A percentile compares a stretch with the other conserved stretches of the same genome.
phyloP scores from a whole-genome alignment of 2,329 filamentous ascomycete species.

The Podosphaera xanthii region DNA sequence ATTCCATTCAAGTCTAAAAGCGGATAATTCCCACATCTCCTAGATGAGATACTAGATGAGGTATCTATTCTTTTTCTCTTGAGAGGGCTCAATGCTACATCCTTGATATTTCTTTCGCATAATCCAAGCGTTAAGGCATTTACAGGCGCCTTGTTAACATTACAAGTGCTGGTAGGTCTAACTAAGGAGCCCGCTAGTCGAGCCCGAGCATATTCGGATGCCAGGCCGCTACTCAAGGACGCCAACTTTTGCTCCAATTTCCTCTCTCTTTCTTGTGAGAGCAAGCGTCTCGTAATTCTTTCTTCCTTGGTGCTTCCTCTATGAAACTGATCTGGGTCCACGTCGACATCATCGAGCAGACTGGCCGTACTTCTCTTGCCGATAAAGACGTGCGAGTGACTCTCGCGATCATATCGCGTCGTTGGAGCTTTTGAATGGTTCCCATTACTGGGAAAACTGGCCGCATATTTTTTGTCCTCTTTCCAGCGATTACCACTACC shows the following conservation, averaged over 20 bases:
- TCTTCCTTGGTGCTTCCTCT: slow-evolving; percentile 38
- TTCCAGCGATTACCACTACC: slow-evolving; percentile 11
- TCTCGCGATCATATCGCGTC: slow-evolving; percentile 30
- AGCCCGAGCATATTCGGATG: slow-evolving; percentile 43
- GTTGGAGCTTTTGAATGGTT: slow-evolving; percentile 5
- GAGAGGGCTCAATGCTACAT: slow-evolving; percentile 32
- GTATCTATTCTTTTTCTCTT: slow-evolving; percentile 33
- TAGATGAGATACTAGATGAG: slow-evolving; percentile 9
- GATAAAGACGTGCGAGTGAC: slow-evolving; percentile 33
- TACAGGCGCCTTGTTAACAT: not conserved
- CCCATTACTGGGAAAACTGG: too few relatives aligned
- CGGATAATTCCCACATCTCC: slow-evolving; percentile 35
- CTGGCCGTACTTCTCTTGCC: slow-evolving; percentile 27
- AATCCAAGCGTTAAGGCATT: slow-evolving; percentile 24
- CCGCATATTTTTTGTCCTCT: too few relatives aligned
- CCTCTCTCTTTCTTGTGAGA: slow-evolving; percentile 46
- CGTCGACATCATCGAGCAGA: slow-evolving; percentile 42
- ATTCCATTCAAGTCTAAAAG: slow-evolving; percentile 34
- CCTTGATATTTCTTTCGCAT: slow-evolving; percentile 18
- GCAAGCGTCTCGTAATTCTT: slow-evolving; percentile 38
- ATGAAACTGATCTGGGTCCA: slow-evolving; percentile 27
- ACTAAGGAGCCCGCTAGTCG: slow-evolving; percentile 1
- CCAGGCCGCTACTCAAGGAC: slow-evolving; percentile 38
- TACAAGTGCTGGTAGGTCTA: not conserved
- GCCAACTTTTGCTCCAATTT: slow-evolving; percentile 48